phyloP scores from a whole-genome alignment of 345 rosid species.

The Linum usitatissimum region DNA sequence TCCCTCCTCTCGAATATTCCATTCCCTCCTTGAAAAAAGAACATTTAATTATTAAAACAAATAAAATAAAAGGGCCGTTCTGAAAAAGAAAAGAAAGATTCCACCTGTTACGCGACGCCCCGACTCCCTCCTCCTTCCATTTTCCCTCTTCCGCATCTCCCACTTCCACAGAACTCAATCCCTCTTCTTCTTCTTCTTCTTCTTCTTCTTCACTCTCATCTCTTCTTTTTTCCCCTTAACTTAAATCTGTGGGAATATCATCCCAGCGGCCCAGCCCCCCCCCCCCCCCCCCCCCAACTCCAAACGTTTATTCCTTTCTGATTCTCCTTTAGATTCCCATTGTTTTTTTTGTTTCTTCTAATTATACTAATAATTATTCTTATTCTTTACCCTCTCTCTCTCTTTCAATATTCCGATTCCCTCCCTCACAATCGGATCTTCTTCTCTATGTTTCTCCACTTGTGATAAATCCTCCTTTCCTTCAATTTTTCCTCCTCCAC shows the following conservation, averaged over 20 bases:
- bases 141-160: not conserved
- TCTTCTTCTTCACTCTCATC: too few relatives aligned
- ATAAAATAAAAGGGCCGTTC: not conserved
- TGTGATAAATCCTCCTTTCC: not conserved
- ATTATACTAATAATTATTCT: not conserved
- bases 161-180: too few relatives aligned
- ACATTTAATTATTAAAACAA: not conserved
- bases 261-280: too few relatives aligned
- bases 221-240: too few relatives aligned
- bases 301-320: conserved; percentile 39
- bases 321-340: conserved; percentile 66
- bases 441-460: conserved; percentile 25
- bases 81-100: conserved; percentile 33
- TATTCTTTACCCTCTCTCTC: conserved; percentile 4
- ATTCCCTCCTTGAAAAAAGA: not conserved
- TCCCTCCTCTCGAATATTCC: conserved; percentile 34
- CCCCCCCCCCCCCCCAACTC: conserved; percentile 4
- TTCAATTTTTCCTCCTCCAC: too few relatives aligned
- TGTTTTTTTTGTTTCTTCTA: conserved; percentile 15
- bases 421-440: conserved; percentile 23
- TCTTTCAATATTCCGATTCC: not conserved
- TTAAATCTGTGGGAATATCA: too few relatives aligned
- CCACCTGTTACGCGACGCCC: conserved; percentile 67
- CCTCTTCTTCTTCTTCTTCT: too few relatives aligned
- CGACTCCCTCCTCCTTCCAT: conserved; percentile 32